Evolutionary conservation across 2,329 filamentous ascomycete species (phyloP), one percentile per base, ranked within the genome.

Genomic region (Diaporthe velutina): DNA sequence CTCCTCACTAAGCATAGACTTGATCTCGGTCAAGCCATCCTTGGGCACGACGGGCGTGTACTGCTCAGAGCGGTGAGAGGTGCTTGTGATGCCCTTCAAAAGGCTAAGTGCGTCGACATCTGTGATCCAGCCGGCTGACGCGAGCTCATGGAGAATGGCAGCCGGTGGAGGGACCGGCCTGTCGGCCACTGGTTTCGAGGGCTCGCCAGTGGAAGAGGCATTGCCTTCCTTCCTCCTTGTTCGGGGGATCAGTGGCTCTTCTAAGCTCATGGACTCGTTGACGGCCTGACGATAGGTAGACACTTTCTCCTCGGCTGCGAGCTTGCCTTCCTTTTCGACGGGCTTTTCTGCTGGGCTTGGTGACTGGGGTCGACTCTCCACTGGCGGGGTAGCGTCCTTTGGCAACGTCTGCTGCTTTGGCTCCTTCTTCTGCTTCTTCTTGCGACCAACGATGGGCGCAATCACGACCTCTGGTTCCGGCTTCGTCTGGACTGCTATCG

Each of bases 361-460:
- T 13, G 75, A 76, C 6, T 48, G 54, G 19, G 75, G 55, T 4
- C 75, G 75, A 30, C 73, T 76, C 70, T 73, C 75, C n/a, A 54
- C 22, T n/a, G 57, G 52, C 33, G 60, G 58, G n/a, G 73, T 25
- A 8, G 35, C 40, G 15, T 79, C 76, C 33, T 80, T 80, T 35
- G 66, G 55, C 1, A 76, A 28, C 10, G 40, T 76, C n/a, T 83
- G 82, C 79, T 90, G 82, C 79, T 90, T 92, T 30, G 70, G 70
- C 79, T 93, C 91, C 84, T 95, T 96, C 87, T 94, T 95, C 81
- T 94, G 91, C 85, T 96, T 97, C 87, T 95, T 96, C 87, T 95
- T 95, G 70, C 94, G 90, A 45, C 93, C 93, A 66, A 95, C 82
- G 54, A 97, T 93, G 0, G 95, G 94, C 10, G 91, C 94, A 77